These are phyloP conservation scores for Boletellus emodensis DNA, from an alignment of 768 basidiomycete species.

Conservation along the genomic window DNA sequence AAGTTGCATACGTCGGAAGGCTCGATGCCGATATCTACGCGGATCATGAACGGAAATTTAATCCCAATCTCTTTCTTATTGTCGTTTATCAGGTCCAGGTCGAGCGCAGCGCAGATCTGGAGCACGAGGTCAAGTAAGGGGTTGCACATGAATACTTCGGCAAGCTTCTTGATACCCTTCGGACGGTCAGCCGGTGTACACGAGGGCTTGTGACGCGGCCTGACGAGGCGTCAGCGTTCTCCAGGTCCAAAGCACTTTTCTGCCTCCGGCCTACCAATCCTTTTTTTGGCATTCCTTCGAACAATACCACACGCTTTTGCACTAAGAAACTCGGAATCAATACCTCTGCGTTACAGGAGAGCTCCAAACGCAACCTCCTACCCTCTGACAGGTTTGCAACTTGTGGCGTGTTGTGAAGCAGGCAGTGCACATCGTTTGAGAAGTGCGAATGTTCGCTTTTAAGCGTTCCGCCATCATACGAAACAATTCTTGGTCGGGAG, in stretches of 20 bases:
- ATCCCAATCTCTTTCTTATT: neutral
- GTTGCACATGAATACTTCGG: neutral
- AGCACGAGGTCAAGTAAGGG: neutral
- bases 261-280: neutral
- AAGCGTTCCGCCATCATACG: neutral
- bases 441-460: neutral
- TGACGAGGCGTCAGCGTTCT: conserved; percentile 3
- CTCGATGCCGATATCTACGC: neutral
- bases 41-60: neutral
- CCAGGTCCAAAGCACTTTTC: neutral
- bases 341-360: no score
- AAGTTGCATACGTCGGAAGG: neutral
- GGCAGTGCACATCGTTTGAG: neutral
- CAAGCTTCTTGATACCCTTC: neutral
- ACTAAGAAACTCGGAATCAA: no score
- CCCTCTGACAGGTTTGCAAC: no score
- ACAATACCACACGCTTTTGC: no score
- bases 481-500: neutral
- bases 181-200: neutral
- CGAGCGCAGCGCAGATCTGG: neutral
- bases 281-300: neutral
- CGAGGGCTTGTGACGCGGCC: neutral
- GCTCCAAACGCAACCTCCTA: no score
- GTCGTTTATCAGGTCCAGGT: neutral
- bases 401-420: neutral